Percentiles rank a stretch among this genome's conserved stretches.
Evolutionary conservation across 768 basidiomycete genomes (phyloP).

Genomic region (Leccinellum luteum): DNA sequence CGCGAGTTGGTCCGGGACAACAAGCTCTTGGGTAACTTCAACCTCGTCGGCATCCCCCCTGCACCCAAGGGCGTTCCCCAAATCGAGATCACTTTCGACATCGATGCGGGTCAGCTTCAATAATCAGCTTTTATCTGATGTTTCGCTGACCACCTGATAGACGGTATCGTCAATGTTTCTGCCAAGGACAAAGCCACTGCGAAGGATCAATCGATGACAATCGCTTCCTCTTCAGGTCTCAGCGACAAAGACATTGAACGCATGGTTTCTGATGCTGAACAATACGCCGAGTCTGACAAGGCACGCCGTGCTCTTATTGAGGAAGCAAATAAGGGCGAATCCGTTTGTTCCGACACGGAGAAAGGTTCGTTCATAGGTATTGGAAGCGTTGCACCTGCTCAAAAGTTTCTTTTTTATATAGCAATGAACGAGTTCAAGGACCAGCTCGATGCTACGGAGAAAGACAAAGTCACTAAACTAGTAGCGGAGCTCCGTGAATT

Average conservation of each 20-base stretch:
- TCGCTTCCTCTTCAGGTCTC: constrained; percentile 95
- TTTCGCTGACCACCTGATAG: constrained; percentile 32
- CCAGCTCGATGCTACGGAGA: constrained; percentile 88
- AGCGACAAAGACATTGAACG: constrained; percentile 95
- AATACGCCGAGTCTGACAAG: constrained; percentile 93
- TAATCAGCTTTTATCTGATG: neutral
- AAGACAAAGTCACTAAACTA: constrained; percentile 90
- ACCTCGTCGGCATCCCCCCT: constrained; percentile 94
- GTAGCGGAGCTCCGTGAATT: constrained; percentile 86
- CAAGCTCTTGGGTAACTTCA: constrained; percentile 99
- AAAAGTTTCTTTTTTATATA: constrained; percentile 25
- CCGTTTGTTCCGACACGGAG: constrained; percentile 91
- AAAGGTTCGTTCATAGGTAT: constrained; percentile 56
- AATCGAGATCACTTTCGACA: constrained; percentile 91
- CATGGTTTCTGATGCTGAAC: constrained; percentile 94
- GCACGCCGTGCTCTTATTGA: constrained; percentile 85
- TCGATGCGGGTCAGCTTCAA: constrained; percentile 73
- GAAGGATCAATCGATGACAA: constrained; percentile 96
- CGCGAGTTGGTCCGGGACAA: constrained; percentile 98
- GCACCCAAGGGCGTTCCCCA: constrained; percentile 75
- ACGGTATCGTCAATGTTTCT: constrained; percentile 95
- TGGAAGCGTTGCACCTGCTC: neutral
- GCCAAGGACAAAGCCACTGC: constrained; percentile 92
- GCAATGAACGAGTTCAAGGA: constrained; percentile 98
- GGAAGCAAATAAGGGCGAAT: constrained; percentile 95